Percentiles rank a stretch among this genome's conserved stretches.
phyloP scores from a whole-genome alignment of 2,329 filamentous ascomycete genomes.

The Mycosphaerelloides madeirae region DNA sequence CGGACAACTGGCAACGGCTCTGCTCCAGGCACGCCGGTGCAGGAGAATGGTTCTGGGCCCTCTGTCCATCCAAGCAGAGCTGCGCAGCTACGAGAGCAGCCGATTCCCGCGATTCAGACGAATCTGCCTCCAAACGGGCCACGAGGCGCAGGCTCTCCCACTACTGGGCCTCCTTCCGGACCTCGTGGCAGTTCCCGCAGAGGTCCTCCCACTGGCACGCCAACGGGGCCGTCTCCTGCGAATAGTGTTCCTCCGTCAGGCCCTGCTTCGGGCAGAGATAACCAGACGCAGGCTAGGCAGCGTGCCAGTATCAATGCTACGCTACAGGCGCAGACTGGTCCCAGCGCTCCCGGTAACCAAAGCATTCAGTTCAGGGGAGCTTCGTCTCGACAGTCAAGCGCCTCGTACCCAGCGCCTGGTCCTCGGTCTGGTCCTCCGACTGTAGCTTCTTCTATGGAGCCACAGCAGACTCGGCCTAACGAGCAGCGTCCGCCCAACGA shows the following conservation, averaged over 20 bases:
- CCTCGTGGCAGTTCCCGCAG: conserved; percentile 20
- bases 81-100: conserved; percentile 16
- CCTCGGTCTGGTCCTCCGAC: conserved; percentile 6
- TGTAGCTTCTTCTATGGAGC: conserved; percentile 22
- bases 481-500: too few species aligned
- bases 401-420: conserved; percentile 13
- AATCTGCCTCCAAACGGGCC: conserved; percentile 18
- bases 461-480: conserved; percentile 7
- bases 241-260: conserved; percentile 26
- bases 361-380: conserved; percentile 31
- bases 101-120: conserved; percentile 26
- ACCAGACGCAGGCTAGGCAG: conserved; percentile 15
- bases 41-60: conserved; percentile 17
- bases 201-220: conserved; percentile 22
- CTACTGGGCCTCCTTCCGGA: conserved; percentile 26
- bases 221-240: conserved; percentile 27
- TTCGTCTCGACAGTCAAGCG: conserved; percentile 23
- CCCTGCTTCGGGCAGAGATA: conserved; percentile 23
- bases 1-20: conserved; percentile 21
- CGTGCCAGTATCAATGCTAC: conserved; percentile 26
- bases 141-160: conserved; percentile 24
- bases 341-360: conserved; percentile 15
- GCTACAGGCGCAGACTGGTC: conserved; percentile 16
- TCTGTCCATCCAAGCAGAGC: conserved; percentile 30
- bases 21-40: conserved; percentile 25